These are phyloP conservation scores for Suhomyces prunicola DNA, from an alignment of 805 yeast genomes.

Conservation along the genomic window DNA sequence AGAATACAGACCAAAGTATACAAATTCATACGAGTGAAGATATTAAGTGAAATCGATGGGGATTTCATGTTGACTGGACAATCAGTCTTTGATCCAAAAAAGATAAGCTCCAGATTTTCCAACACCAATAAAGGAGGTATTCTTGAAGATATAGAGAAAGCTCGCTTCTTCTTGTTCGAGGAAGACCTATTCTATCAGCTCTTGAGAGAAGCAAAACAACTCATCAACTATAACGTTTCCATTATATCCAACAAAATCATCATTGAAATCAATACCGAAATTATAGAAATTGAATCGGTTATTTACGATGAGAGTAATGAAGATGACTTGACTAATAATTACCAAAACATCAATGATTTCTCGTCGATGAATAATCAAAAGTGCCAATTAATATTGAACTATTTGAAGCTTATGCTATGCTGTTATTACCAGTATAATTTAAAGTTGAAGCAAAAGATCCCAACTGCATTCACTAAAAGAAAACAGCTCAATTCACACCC, in stretches of 20 bases:
- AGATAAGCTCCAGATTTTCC: background rate
- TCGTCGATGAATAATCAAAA: constrained; percentile 32
- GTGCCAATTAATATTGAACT: constrained; percentile 54
- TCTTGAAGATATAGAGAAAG: constrained; percentile 50
- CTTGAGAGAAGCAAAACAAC: constrained; percentile 66
- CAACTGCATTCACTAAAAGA: constrained; percentile 46
- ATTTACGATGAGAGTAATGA: constrained; percentile 41
- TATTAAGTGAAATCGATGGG: constrained; percentile 52
- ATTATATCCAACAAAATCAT: constrained; percentile 62
- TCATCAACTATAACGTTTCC: constrained; percentile 67
- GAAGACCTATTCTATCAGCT: constrained; percentile 82
- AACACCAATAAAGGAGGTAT: background rate
- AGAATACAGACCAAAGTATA: constrained; percentile 34
- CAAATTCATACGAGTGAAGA: constrained; percentile 56
- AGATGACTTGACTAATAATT: constrained; percentile 30
- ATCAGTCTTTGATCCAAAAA: constrained; percentile 32
- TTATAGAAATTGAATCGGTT: constrained; percentile 69
- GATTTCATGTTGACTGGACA: constrained; percentile 60
- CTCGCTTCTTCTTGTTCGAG: constrained; percentile 78
- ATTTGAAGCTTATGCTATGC: constrained; percentile 60
- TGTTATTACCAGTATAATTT: constrained; percentile 51
- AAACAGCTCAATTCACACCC: constrained; percentile 43
- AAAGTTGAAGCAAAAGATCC: constrained; percentile 42
- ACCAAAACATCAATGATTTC: constrained; percentile 28
- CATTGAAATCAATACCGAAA: constrained; percentile 62